phyloP scores from a whole-genome alignment of 164 flowering plant species.

The Paratinospora sagittata region DNA sequence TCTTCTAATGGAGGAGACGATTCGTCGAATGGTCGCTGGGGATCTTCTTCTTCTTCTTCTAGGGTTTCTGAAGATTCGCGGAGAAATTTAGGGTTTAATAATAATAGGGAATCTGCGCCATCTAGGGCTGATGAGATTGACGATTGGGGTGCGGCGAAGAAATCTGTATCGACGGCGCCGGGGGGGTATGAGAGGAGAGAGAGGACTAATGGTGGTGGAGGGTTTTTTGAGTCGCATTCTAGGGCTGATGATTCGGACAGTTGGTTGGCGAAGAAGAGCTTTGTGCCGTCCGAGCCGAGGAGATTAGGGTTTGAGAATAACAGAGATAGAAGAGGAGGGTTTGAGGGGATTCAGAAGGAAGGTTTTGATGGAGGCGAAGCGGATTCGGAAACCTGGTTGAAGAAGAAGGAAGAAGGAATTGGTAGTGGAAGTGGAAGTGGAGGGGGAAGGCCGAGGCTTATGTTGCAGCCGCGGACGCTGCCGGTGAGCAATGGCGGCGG shows the following conservation, averaged over 20 bases:
- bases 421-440: constrained; percentile 22
- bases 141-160: constrained; percentile 85
- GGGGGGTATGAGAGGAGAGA: constrained; percentile 44
- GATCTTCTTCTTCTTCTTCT: constrained; percentile 19
- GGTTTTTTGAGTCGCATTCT: constrained; percentile 60
- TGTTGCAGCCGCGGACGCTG: constrained; percentile 66
- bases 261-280: constrained; percentile 41
- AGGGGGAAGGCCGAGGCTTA: constrained; percentile 56
- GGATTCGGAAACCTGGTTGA: constrained; percentile 53
- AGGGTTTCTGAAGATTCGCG: constrained; percentile 39
- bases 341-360: constrained; percentile 12
- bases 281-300: constrained; percentile 24
- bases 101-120: constrained; percentile 43
- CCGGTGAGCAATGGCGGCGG: constrained; percentile 38
- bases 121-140: constrained; percentile 92
- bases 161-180: constrained; percentile 17
- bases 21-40: constrained; percentile 31
- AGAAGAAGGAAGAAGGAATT: constrained; percentile 35
- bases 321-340: constrained; percentile 9
- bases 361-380: neutral
- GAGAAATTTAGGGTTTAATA: constrained; percentile 16
- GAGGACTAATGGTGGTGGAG: constrained; percentile 26
- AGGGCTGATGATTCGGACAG: constrained; percentile 72
- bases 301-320: constrained; percentile 17
- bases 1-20: constrained; percentile 33